Base-by-base conservation (phyloP, 805 yeast genomes). In the Wickerhamomyces mucosus region DNA sequence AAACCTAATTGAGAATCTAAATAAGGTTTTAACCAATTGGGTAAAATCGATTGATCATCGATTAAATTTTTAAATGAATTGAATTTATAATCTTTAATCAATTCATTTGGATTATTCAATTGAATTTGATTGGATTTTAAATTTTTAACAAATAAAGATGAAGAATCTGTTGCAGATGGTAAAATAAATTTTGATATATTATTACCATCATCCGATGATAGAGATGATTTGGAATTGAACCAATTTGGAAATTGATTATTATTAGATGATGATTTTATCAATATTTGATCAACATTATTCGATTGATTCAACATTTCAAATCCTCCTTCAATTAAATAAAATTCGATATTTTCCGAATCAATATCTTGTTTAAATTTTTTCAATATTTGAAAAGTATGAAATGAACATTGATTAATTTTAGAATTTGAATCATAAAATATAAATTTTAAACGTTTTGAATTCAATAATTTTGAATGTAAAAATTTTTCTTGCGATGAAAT, bases 21-120 rank as follows among this genome's bases (percentile, higher is more conserved):
- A 21, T 57, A 29, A 17, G 40, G 37, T 21, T 42, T 49, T 18
- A 78, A 57, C 88, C 88, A 80, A 3, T 32, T 26, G 1, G 86
- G 85, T 31, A 78, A 21, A 6, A 19, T 21, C 15, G 15, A 5
- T 5, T 6, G 10, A 7, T 10, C n/a, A 5, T 23, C 15, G 15
- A 13, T 13, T n/a, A 16, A 16, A n/a, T 11, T 22, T 15, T 7
- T 22, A 22, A 11, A n/a, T n/a, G 26, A 16, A 13, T 23, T 23
- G 26, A 23, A 23, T 4, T 15, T 13, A 11, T 23, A 23, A 7
- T 23, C 16, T 6, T 5, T n/a, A 8, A 23, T 5, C 26, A 23
- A 13, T 7, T 23, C 26, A 4, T 23, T 16, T 10, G 26, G 16
- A 13, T 23, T 23, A 12, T 23, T 9, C 26, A 23, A 13, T 23